Evolutionary conservation across 257 asterid species (phyloP), one percentile per base, ranked within the genome.

Genomic region (Gardenia jasminoides): DNA sequence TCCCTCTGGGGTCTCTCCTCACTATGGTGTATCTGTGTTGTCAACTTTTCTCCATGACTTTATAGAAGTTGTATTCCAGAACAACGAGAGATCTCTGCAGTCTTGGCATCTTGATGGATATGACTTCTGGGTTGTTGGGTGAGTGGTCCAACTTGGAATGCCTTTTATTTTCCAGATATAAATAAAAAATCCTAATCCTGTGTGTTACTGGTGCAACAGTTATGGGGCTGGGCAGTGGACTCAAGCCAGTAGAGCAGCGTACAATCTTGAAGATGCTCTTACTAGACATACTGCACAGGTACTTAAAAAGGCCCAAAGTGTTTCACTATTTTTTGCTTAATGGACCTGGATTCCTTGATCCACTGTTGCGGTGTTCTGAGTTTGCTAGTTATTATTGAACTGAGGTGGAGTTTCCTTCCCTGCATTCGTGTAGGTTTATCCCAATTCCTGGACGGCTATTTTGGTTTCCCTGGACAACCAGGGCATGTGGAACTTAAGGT

Each of bases 81-180:
- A 96, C 82, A 84, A 91, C 10, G 97, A 92, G 83, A 82, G 77
- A 43, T 10, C 83, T 75, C 64, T 93, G 80, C 97, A 96, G 39
- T 86, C 97, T 0, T 90, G 97, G 99, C 99, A 96, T 87, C 92
- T 96, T 31, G 98, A 96, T 76, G 99, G 99, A 56, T 92, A 96
- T 48, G 98, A 96, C 85, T 96, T 93, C 88, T 96, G 99, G 99
- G 96, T 90, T 46, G 96, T 90, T 0, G 99, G 97, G 98, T 96
- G 86, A 17, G 91, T 71, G 36, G 9, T 59, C 36, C 43, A 13
- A 6, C 41, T 64, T 47, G 52, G 2, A 17, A 33, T 61, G 36
- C 36, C 16, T 39, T 41, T 22, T 20, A 22, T 10, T 54, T 3
- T 52, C 12, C 24, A 1, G 50, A 33, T 48, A 19, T 59, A 13